These are phyloP conservation scores for Suillus tomentosus DNA, from an alignment of 768 basidiomycete genomes.

Conservation along the genomic window DNA sequence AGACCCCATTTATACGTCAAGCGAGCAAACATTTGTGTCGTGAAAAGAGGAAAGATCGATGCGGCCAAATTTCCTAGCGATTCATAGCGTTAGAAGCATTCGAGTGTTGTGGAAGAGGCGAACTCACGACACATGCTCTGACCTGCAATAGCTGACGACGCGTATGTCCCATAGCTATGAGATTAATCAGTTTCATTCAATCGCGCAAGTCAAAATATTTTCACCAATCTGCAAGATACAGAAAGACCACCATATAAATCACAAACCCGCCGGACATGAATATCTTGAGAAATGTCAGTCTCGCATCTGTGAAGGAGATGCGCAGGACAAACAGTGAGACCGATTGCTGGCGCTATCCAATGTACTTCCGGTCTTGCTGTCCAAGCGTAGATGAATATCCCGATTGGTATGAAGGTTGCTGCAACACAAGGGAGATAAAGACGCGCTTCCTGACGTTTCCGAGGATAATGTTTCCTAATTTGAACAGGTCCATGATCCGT, in stretches of 20 bases:
- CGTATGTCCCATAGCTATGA: conserved; percentile 51
- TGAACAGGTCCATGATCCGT: not conserved
- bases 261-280: conserved; percentile 48
- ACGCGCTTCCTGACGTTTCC: conserved; percentile 51
- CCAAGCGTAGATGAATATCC: conserved; percentile 73
- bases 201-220: conserved; percentile 15
- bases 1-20: conserved; percentile 58
- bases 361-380: conserved; percentile 52
- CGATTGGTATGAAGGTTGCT: conserved; percentile 49
- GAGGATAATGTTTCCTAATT: conserved; percentile 21
- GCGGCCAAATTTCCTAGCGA: conserved; percentile 45
- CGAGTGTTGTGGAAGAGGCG: not conserved
- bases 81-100: not conserved
- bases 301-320: not conserved
- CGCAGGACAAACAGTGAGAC: conserved; percentile 11
- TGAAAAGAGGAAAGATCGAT: conserved; percentile 59
- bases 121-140: conserved; percentile 54
- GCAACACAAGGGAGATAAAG: conserved; percentile 55
- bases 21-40: conserved; percentile 51
- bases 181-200: conserved; percentile 1
- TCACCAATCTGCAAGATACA: conserved; percentile 59
- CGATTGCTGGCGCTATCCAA: conserved; percentile 47
- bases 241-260: conserved; percentile 53
- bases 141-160: conserved; percentile 62
- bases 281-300: conserved; percentile 30